These are phyloP conservation scores for Fraxinus angustifolia DNA, from an alignment of 305 asterid species.

Conservation along the genomic window DNA sequence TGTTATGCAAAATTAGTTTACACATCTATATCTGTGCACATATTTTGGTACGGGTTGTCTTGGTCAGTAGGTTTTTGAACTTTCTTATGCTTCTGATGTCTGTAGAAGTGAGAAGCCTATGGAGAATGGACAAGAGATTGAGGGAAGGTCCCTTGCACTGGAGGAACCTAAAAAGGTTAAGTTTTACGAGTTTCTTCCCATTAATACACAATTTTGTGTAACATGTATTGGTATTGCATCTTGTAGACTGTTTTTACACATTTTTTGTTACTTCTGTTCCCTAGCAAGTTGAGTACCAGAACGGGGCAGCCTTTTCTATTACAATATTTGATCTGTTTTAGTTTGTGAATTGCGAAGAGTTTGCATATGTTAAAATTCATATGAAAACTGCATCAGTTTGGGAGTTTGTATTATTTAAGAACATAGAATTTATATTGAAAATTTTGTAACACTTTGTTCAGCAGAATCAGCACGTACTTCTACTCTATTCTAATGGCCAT, in stretches of 20 bases:
- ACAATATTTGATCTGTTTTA: not conserved
- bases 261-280: not conserved
- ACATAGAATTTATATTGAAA: not conserved
- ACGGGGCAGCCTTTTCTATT: slow-evolving; percentile 2
- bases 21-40: not conserved
- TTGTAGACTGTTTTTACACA: not conserved
- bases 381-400: not conserved
- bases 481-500: not conserved
- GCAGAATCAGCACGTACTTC: not conserved
- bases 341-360: not conserved
- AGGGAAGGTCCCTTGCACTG: slow-evolving; percentile 32
- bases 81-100: slow-evolving; percentile 21
- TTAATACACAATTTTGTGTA: slow-evolving; percentile 3
- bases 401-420: slow-evolving; percentile 13
- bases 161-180: slow-evolving; percentile 50
- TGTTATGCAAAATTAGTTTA: not conserved
- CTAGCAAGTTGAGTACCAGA: not conserved
- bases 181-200: not conserved
- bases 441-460: not conserved
- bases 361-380: not conserved
- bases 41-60: not conserved
- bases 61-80: not conserved
- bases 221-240: slow-evolving; percentile 10
- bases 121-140: slow-evolving; percentile 35
- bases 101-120: slow-evolving; percentile 43